Evolutionary conservation across 371 early-diverging fungal genomes (phyloP), one percentile per base, ranked within the genome.

Genomic region (Capillidium heterosporum): DNA sequence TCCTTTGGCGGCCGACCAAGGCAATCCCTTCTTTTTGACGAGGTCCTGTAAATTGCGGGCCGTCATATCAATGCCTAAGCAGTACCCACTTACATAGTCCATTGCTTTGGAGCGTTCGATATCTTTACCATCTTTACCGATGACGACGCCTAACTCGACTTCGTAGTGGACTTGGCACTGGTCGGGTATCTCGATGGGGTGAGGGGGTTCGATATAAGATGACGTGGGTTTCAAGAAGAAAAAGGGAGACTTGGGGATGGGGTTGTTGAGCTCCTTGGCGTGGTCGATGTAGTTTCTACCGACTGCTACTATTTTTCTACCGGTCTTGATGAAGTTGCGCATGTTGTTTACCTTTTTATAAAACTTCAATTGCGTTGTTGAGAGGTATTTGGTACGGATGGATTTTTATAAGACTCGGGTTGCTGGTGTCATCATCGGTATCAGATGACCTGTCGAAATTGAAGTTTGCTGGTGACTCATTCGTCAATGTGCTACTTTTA

Each of bases 161-260:
- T 95, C 95, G 63, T 95, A 92, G 62, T 95, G 93, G 11, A 93
- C 88, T 48, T 76, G 75, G 54, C 78, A 77, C 10, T 84, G 85
- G 23, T 63, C 64, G 1, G 93, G 94, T 31, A 91, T 72, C 61
- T 87, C 88, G 51, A 95, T 83, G 48, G 69, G 72, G 5, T 78
- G 79, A 5, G 83, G 83, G 29, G 75, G 69, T 13, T 72, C 60
- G 52, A 89, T 68, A 59, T 81, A 91, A 11, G 91, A 89, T 41
- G 89, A 82, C 1, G 90, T 81, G 11, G 96, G 96, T 73, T 95
- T 95, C 50, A 95, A 73, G 63, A 95, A 95, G 67, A 91, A 87
- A 66, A 94, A 84, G 23, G 94, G 94, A 2, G 78, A 64, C 26
- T 71, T 84, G 2, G 93, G 94, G 17, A 93, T 85, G 10, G 85